Base-by-base conservation (phyloP, 371 early-diverging fungal genomes). In the Rozella allomycis region DNA sequence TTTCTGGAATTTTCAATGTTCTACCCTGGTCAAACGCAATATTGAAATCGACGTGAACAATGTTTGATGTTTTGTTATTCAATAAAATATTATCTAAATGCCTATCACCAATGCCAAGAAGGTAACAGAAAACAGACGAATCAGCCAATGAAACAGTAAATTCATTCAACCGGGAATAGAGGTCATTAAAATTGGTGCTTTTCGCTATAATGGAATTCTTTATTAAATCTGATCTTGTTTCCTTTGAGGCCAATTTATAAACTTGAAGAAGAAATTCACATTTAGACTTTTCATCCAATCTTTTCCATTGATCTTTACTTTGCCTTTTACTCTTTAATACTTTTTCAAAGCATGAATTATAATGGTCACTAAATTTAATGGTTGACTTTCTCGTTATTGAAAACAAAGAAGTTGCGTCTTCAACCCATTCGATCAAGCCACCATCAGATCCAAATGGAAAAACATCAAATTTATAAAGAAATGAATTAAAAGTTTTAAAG, bases 391-490 rank as follows among this genome's bases (percentile, higher is more conserved):
- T n/a, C n/a, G n/a, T n/a, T n/a, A n/a, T n/a, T n/a, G n/a, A n/a
- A 30, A 54, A 66, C n/a, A 70, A 30, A n/a, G 79, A 76, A 0
- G 60, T 60, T 1, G 90, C 73, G 41, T 76, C 69, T 19, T 83
- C 71, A 3, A 97, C 80, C 90, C 84, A 96, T 47, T 96, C 83
- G 33, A 98, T 76, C 69, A 98, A 76, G 4, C 99, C 99, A n/a
- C 72, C 73, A 25, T 73, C 70, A 37, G 74, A 67, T 21, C 78
- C 79, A 14, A 97, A 59, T 0, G 99, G 98, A 13, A 97, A 72
- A 0, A 98, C 97, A 17, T 73, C 59, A 56, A 94, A 98, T 2
- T 72, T 70, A 8, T 45, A 38, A 8, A 84, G 48, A 19, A 86
- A 49, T 0, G 61, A 55, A 38, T 88, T 86, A 14, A 72, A 51